These are phyloP conservation scores for Coniella vitis DNA, from an alignment of 2,329 filamentous ascomycete species.

Conservation along the genomic window DNA sequence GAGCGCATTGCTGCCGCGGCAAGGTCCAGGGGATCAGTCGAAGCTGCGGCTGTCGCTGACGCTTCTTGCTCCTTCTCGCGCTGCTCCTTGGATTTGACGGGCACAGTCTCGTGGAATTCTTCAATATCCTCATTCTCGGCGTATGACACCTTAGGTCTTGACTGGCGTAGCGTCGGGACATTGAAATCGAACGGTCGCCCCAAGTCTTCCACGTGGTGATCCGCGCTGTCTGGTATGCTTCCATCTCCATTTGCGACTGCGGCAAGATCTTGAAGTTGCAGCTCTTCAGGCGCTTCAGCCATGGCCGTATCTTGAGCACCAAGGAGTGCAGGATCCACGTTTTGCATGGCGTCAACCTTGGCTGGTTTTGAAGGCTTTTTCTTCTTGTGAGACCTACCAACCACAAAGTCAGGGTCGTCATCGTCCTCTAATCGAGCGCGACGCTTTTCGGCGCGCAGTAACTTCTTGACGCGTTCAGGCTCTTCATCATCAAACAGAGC, in stretches of 20 bases:
- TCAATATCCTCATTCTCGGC: conserved; percentile 39
- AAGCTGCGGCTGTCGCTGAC: conserved; percentile 5
- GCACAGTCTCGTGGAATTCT: conserved; percentile 36
- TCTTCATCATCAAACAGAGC: conserved; percentile 33
- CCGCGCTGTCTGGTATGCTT: not conserved
- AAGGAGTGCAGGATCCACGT: conserved; percentile 49
- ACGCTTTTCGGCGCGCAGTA: conserved; percentile 45
- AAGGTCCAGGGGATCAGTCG: conserved; percentile 25
- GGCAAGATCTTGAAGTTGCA: conserved; percentile 4
- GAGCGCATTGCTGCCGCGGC: conserved; percentile 27
- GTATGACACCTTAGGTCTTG: conserved; percentile 46
- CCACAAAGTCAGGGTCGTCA: conserved; percentile 46
- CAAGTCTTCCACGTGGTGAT: conserved; percentile 11
- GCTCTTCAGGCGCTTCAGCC: conserved; percentile 15
- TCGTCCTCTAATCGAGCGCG: conserved; percentile 47
- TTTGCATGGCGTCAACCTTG: conserved; percentile 29
- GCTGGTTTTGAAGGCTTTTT: conserved; percentile 29
- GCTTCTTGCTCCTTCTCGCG: conserved; percentile 1
- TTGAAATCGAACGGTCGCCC: conserved; percentile 34
- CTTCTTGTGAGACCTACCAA: conserved; percentile 36
- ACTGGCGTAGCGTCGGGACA: conserved; percentile 43
- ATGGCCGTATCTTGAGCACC: conserved; percentile 17
- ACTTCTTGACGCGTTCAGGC: conserved; percentile 49
- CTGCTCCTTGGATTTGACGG: conserved; percentile 11
- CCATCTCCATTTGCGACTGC: conserved; percentile 3